Evolutionary conservation across 1,284 basidiomycete genomes (phyloP).

Genomic region (Sporisorium exsertum): DNA sequence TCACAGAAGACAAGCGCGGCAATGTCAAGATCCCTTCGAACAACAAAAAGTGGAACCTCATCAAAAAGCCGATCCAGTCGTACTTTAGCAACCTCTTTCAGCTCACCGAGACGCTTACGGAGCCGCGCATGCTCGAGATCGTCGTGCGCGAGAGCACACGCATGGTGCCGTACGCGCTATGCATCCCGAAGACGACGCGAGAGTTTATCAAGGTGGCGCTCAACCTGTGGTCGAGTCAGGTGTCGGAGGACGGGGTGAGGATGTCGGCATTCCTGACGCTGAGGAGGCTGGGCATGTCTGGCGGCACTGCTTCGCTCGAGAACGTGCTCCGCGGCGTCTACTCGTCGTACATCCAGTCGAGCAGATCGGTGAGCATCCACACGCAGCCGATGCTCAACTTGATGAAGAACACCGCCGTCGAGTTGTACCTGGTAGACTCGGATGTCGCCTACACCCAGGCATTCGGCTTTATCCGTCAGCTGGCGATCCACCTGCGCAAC

Average conservation of each 20-base stretch:
- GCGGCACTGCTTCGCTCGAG: conserved; percentile 86
- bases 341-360: conserved; percentile 82
- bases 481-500: conserved; percentile 91
- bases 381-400: conserved; percentile 93
- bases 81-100: conserved; percentile 64
- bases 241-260: conserved; percentile 81
- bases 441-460: conserved; percentile 87
- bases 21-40: conserved; percentile 71
- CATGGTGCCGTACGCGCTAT: conserved; percentile 65
- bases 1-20: conserved; percentile 74
- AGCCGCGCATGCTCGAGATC: conserved; percentile 74
- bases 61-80: conserved; percentile 90
- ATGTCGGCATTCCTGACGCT: conserved; percentile 90
- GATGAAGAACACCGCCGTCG: conserved; percentile 97
- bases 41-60: conserved; percentile 72
- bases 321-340: conserved; percentile 90
- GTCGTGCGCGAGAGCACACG: conserved; percentile 64
- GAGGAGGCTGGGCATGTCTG: conserved; percentile 81
- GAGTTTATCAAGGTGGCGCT: conserved; percentile 65
- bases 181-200: conserved; percentile 58
- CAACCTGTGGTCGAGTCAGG: conserved; percentile 75
- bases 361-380: conserved; percentile 84
- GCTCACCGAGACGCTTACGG: conserved; percentile 62
- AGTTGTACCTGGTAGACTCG: conserved; percentile 82
- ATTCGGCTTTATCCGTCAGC: conserved; percentile 94